Base-by-base conservation (phyloP, 169 alveolate species). In the Babesia bovis region DNA sequence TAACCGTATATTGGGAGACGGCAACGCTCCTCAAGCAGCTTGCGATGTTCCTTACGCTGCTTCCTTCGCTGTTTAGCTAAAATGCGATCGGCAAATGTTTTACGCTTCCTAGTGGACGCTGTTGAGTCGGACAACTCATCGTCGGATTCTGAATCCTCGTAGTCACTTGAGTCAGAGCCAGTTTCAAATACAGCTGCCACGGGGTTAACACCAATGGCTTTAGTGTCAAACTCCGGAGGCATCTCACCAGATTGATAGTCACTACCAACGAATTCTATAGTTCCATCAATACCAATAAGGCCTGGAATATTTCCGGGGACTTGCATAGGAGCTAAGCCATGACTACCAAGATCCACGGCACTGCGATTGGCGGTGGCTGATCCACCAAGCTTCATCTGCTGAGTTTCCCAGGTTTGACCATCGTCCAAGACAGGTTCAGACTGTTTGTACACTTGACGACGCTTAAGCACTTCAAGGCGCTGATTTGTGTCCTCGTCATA, bases 1-100 rank as follows among this genome's bases (percentile, higher is more conserved):
- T 94, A 96, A 41, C 94, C 90, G 91, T 75, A 96, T 33, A 97
- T 94, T 3, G 99, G 99, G 38, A 98, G 87, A 47, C 87, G 82
- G 82, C 76, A 70, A 42, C 94, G 74, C 68, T 89, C 94, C 83
- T 72, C 84, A 28, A 82, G 61, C 40, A 88, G 56, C 50, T 77
- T 78, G 41, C 79, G 52, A 40, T 63, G 82, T 56, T 79, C 76
- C 50, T 79, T 74, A 44, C 82, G 73, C 69, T 87, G 57, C 75
- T 56, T 41, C 47, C 85, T 68, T 52, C 66, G 60, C 66, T 82
- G 70, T 60, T 84, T 69, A 36, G 79, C 51, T 57, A 83, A 47
- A 52, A 73, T 53, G 15, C 68, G 45, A 23, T 73, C 84, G 0
- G 84, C 75, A 28, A 73, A 73, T 1, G 69, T 73, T 55, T 69